These are phyloP conservation scores for Ustilago vetiveriae DNA, from an alignment of 1,284 basidiomycete species.

Conservation along the genomic window DNA sequence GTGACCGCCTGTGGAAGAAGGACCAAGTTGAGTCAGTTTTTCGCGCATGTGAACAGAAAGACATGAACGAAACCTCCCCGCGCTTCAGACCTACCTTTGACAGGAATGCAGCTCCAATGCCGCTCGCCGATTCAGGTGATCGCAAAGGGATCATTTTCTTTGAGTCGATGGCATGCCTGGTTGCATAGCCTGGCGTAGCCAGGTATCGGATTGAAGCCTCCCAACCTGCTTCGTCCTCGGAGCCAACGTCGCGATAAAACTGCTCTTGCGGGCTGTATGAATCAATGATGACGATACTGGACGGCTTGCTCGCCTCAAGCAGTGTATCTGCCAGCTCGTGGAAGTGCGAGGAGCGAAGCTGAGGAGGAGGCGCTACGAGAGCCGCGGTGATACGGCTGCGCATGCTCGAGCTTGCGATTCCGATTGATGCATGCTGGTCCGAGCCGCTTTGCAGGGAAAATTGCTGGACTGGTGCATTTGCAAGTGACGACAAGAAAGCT, in stretches of 20 bases:
- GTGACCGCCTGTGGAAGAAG: slow-evolving; percentile 16
- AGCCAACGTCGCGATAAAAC: slow-evolving; percentile 14
- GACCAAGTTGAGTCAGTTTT: neutral
- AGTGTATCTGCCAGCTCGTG: slow-evolving; percentile 18
- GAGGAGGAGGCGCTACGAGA: slow-evolving; percentile 12
- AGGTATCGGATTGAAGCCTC: slow-evolving; percentile 19
- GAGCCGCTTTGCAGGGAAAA: slow-evolving; percentile 8
- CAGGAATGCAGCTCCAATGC: slow-evolving; percentile 32
- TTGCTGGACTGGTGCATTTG: slow-evolving; percentile 7
- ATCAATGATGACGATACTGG: slow-evolving; percentile 28
- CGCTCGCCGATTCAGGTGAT: slow-evolving; percentile 28
- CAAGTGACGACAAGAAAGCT: slow-evolving; percentile 13
- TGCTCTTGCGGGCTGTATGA: slow-evolving; percentile 35
- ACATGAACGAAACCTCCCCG: too few species aligned
- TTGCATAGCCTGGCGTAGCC: slow-evolving; percentile 10
- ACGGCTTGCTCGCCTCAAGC: slow-evolving; percentile 20
- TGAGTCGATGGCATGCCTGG: slow-evolving; percentile 4
- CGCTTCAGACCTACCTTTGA: slow-evolving; percentile 19
- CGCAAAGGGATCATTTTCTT: slow-evolving; percentile 19
- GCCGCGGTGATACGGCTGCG: slow-evolving; percentile 9
- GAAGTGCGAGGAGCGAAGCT: slow-evolving; percentile 18
- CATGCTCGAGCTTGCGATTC: neutral
- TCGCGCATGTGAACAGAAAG: too few species aligned
- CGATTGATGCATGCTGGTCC: slow-evolving; percentile 26
- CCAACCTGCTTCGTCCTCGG: slow-evolving; percentile 1